Conservation (phyloP, 208 protist species). For the Acanthamoeba lugdunensis region DNA sequence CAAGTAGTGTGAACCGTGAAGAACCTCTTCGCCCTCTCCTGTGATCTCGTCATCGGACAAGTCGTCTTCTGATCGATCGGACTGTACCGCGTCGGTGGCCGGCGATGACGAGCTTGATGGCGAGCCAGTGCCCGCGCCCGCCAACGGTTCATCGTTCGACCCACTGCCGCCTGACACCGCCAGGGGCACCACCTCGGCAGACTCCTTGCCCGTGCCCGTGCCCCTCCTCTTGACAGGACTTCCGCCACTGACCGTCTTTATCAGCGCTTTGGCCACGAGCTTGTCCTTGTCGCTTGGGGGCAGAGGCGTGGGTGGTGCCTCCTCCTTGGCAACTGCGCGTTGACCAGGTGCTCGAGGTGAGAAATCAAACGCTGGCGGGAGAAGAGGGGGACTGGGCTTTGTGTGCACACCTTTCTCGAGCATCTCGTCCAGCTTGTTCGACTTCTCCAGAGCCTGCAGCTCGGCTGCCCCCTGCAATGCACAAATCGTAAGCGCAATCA, state of each 20-base stretch:
- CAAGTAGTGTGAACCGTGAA: neutral
- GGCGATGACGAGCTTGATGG: neutral
- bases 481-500: neutral
- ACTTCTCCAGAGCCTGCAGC: neutral
- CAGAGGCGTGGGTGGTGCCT: neutral
- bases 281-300: slow-evolving; percentile 25
- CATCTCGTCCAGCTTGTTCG: slow-evolving; percentile 51
- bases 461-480: slow-evolving; percentile 25
- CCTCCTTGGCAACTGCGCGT: neutral
- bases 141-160: neutral
- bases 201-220: neutral
- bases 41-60: slow-evolving; percentile 17
- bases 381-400: neutral
- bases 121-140: neutral
- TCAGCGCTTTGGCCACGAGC: neutral
- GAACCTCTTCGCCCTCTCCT: neutral
- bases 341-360: neutral
- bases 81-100: neutral
- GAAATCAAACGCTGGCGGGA: neutral
- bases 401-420: slow-evolving; percentile 26
- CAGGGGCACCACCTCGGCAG: neutral
- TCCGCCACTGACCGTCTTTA: neutral
- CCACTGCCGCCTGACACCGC: neutral
- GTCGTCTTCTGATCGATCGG: neutral
- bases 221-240: neutral